Base-by-base conservation (phyloP, 441 rosid genomes). In the Populus tomentosa region DNA sequence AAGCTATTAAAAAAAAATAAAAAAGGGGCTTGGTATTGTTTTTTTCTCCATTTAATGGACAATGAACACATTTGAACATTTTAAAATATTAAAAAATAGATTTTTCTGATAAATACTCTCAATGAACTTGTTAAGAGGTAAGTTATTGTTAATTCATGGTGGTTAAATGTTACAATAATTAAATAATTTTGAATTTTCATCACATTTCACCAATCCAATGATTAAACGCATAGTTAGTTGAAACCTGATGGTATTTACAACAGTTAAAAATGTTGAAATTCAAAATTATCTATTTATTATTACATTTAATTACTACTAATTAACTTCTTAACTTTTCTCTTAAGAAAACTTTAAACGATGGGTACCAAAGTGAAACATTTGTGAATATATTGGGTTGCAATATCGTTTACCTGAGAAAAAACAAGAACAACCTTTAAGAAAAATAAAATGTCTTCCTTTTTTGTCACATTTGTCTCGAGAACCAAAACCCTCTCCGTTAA, bases 401-500 rank as follows among this genome's bases (percentile, higher is more conserved):
- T 14, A 46, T 5, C 14, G 56, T 46, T 46, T 4, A 46, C 56
- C 56, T 14, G 20, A 46, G 6, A 46, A 42, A 46, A 46, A 46
- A 14, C 56, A 46, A 46, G 56, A 46, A 46, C 56, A 46, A 14
- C 56, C 56, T 46, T 14, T 1, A 46, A 14, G 56, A 4, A 46
- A 10, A 4, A 14, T 46, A 46, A 46, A 21, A 30, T 69, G 61
- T 80, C 70, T 59, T 66, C 66, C 76, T 56, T 20, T 50, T 67
- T 79, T 28, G 42, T 46, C 2, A 14, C 53, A 61, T 38, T 42
- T 69, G 75, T 10, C 7, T 32, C 36, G 23, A 13, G 67, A 28
- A 23, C 70, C 62, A 42, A 74, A 69, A 46, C 5, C 56, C 23
- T 69, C 64, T 63, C 74, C 77, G 26, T 70, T 69, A 23, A 24